Conservation (phyloP, 139 green algal species). For the Diplosphaera chodatii region DNA sequence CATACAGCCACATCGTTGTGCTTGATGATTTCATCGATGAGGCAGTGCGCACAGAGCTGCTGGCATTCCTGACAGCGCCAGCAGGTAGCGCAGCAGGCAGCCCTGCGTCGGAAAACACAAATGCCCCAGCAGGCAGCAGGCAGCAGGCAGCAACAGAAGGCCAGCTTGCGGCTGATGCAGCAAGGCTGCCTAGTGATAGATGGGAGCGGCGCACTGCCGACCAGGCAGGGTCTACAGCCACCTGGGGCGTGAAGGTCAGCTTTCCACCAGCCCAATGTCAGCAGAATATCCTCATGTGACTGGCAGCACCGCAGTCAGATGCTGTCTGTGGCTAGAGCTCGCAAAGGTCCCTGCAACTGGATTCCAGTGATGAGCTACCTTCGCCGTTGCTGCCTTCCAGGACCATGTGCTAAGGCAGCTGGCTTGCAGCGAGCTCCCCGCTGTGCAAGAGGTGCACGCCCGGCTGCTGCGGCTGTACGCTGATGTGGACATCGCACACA, state of each 20-base stretch:
- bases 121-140: too few species aligned
- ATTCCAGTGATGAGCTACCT: too few species aligned
- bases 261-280: too few species aligned
- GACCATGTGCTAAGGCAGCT: constrained; percentile 36
- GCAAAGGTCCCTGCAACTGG: too few species aligned
- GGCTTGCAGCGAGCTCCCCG: constrained; percentile 14
- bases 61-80: constrained; percentile 24
- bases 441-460: constrained; percentile 65
- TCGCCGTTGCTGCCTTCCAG: not conserved
- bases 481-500: constrained; percentile 58
- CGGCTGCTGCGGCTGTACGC: constrained; percentile 65
- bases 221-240: constrained; percentile 26
- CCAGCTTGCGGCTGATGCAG: too few species aligned
- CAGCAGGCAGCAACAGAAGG: too few species aligned
- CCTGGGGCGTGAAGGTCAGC: constrained; percentile 63
- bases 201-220: constrained; percentile 64
- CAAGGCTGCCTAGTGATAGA: constrained; percentile 23
- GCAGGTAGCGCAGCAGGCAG: not conserved
- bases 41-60: constrained; percentile 17
- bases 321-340: too few species aligned
- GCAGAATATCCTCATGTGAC: too few species aligned
- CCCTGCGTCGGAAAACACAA: not conserved
- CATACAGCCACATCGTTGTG: constrained; percentile 49
- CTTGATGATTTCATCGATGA: constrained; percentile 61
- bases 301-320: too few species aligned